Conservation (phyloP, 495 filamentous ascomycete species). For the Lentithecium fluviatile region DNA sequence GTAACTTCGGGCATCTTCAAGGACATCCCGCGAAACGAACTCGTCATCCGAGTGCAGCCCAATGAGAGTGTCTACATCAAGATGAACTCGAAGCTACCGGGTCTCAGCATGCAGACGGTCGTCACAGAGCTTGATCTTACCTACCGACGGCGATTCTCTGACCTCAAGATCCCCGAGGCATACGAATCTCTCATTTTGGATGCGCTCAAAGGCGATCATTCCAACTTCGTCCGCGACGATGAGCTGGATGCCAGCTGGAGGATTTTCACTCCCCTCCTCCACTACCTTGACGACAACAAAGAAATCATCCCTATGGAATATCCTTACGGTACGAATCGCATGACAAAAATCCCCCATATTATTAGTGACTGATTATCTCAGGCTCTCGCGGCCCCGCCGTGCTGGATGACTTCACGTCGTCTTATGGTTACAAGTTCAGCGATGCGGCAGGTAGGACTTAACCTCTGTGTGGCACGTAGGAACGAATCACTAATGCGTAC, state of each 20-base stretch:
- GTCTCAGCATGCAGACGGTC: constrained; percentile 98
- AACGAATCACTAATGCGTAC: not conserved
- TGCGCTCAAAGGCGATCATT: constrained; percentile 97
- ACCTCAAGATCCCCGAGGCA: constrained; percentile 98
- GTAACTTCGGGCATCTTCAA: constrained; percentile 99
- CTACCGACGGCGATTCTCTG: constrained; percentile 96
- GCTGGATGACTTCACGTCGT: constrained; percentile 95
- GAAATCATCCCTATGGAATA: constrained; percentile 99
- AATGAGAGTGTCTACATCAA: constrained; percentile 99
- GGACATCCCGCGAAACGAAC: constrained; percentile 98
- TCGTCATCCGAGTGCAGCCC: constrained; percentile 98
- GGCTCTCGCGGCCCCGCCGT: constrained; percentile 95
- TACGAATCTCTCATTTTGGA: constrained; percentile 98
- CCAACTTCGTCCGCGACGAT: constrained; percentile 99
- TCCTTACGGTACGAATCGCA: constrained; percentile 77
- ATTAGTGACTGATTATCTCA: constrained; percentile 42
- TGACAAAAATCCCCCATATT: constrained; percentile 9
- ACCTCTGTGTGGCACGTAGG: not conserved
- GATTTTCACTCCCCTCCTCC: constrained; percentile 94
- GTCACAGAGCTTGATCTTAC: constrained; percentile 98
- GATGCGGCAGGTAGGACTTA: constrained; percentile 69
- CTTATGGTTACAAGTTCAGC: constrained; percentile 98
- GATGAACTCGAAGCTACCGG: constrained; percentile 99
- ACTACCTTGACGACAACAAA: constrained; percentile 98
- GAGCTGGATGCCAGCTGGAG: constrained; percentile 98